Percentiles rank a stretch among this genome's conserved stretches.
Conservation (phyloP, 495 filamentous ascomycete genomes). For the Cercophora newfieldiana region DNA sequence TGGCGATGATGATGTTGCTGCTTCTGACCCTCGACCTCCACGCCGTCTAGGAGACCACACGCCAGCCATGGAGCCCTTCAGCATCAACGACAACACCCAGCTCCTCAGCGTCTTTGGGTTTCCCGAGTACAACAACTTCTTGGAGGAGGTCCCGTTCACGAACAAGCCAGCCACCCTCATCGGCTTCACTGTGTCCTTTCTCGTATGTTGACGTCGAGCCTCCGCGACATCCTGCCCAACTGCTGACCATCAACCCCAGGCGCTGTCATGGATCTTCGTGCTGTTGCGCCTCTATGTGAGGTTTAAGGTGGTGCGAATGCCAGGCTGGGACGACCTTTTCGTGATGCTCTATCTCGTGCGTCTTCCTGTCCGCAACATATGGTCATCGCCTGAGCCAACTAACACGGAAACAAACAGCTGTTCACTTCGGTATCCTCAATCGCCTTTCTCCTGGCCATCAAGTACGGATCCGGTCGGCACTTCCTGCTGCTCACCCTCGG, state of each 20-base stretch:
- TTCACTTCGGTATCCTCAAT: conserved; percentile 29
- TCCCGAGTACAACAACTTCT: conserved; percentile 30
- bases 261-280: conserved; percentile 35
- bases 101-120: conserved; percentile 24
- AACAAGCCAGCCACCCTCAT: conserved; percentile 20
- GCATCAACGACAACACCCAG: conserved; percentile 4
- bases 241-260: conserved; percentile 11
- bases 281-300: conserved; percentile 31
- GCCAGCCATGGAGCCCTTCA: conserved; percentile 8
- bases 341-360: conserved; percentile 34
- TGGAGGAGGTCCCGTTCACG: conserved; percentile 30
- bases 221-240: neutral
- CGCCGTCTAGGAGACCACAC: neutral
- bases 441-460: conserved; percentile 25
- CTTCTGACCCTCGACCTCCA: neutral
- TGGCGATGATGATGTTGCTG: neutral
- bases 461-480: conserved; percentile 22
- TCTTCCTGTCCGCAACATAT: neutral
- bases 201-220: conserved; percentile 7
- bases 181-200: conserved; percentile 19
- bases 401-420: conserved; percentile 15
- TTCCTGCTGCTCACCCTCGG: conserved; percentile 23
- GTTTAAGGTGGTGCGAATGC: conserved; percentile 25
- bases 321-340: conserved; percentile 35
- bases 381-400: neutral